Evolutionary conservation across 1,284 basidiomycete species (phyloP).

Genomic region (Mycena citricolor): DNA sequence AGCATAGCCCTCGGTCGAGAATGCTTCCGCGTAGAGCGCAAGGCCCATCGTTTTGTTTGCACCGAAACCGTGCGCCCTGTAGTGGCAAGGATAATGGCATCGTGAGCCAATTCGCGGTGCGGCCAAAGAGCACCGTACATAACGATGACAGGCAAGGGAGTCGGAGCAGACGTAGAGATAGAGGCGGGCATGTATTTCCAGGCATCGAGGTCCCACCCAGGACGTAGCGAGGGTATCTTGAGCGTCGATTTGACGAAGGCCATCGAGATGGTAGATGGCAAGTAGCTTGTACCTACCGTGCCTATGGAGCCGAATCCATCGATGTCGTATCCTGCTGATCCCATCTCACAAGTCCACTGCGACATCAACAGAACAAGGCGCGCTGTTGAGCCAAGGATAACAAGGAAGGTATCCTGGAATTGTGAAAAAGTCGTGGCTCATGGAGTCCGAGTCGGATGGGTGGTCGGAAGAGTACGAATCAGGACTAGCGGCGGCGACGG

Average conservation of each 20-base stretch:
- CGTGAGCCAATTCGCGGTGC: neutral
- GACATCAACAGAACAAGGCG: no score
- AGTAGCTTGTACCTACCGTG: no score
- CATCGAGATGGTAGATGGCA: slow-evolving; percentile 13
- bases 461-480: no score
- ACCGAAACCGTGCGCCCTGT: slow-evolving; percentile 38
- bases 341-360: no score
- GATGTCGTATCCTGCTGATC: no score
- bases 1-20: slow-evolving; percentile 34
- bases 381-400: no score
- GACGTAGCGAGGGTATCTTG: slow-evolving; percentile 34
- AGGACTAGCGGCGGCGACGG: no score
- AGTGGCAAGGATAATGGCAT: neutral
- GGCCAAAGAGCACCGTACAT: slow-evolving; percentile 29
- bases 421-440: no score
- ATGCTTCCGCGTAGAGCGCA: slow-evolving; percentile 35
- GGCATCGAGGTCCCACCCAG: slow-evolving; percentile 37
- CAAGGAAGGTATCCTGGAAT: no score
- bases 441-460: no score
- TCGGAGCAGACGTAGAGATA: neutral
- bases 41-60: slow-evolving; percentile 37
- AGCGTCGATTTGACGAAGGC: slow-evolving; percentile 22
- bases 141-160: slow-evolving; percentile 34
- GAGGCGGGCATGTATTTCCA: slow-evolving; percentile 35
- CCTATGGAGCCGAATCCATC: no score